These are phyloP conservation scores for Kluyveromyces sp. DNA, from an alignment of 1,139 yeast species.

Conservation along the genomic window DNA sequence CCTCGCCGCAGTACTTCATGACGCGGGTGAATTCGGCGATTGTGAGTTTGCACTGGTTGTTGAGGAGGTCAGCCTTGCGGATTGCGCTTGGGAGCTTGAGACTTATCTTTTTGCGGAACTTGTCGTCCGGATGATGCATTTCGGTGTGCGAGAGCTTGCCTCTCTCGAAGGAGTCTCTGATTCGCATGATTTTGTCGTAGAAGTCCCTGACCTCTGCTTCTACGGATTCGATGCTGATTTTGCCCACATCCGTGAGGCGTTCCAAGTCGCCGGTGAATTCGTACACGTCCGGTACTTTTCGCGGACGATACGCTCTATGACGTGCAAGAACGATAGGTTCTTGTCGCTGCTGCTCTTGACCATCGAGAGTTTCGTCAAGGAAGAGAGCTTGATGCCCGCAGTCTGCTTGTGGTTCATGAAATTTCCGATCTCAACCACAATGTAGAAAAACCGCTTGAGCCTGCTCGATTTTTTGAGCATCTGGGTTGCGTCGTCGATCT, in stretches of 20 bases:
- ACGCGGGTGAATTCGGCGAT: slow-evolving; percentile 47
- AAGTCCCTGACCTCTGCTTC: slow-evolving; percentile 64
- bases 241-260: slow-evolving; percentile 55
- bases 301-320: slow-evolving; percentile 74
- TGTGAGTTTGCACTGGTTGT: slow-evolving; percentile 49
- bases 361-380: slow-evolving; percentile 74
- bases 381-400: slow-evolving; percentile 72
- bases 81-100: slow-evolving; percentile 53
- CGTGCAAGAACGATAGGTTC: slow-evolving; percentile 75
- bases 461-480: slow-evolving; percentile 56
- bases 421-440: slow-evolving; percentile 82
- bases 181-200: slow-evolving; percentile 45
- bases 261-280: slow-evolving; percentile 69
- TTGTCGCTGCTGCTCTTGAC: slow-evolving; percentile 74
- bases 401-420: slow-evolving; percentile 93
- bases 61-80: slow-evolving; percentile 48
- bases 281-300: slow-evolving; percentile 66
- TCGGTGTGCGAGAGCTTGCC: slow-evolving; percentile 71
- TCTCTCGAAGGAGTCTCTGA: slow-evolving; percentile 47
- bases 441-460: slow-evolving; percentile 58
- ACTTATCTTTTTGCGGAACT: slow-evolving; percentile 46
- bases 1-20: slow-evolving; percentile 82
- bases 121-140: slow-evolving; percentile 72
- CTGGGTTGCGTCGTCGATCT: slow-evolving; percentile 60
- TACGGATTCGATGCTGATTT: slow-evolving; percentile 68